A percentile compares a stretch with the other conserved stretches of the same genome.
phyloP scores from a whole-genome alignment of 805 yeast species.

The Saccharomycopsis sp. region DNA sequence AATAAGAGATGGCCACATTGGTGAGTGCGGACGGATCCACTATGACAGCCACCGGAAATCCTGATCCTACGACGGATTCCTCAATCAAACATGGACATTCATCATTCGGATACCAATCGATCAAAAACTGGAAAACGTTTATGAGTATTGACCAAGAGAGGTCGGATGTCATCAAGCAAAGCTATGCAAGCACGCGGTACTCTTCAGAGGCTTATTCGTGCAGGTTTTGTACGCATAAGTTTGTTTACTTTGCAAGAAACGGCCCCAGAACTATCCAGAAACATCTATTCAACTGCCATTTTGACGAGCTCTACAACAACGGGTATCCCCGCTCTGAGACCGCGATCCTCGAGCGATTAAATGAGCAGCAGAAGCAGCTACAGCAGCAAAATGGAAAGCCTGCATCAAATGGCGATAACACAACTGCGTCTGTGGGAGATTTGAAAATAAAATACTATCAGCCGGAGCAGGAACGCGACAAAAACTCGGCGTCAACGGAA shows the following conservation, averaged over 20 bases:
- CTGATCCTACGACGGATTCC: background rate
- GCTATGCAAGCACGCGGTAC: slow-evolving; percentile 1
- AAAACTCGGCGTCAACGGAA: background rate
- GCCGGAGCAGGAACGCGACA: background rate
- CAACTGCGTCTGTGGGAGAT: background rate
- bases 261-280: slow-evolving; percentile 20
- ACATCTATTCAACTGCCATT: slow-evolving; percentile 14
- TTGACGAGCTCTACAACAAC: background rate
- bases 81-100: background rate
- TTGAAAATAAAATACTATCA: background rate
- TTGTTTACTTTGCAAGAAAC: slow-evolving; percentile 17
- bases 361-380: background rate
- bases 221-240: slow-evolving; percentile 18
- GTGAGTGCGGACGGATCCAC: background rate
- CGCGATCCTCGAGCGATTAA: background rate
- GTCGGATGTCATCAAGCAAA: slow-evolving; percentile 4
- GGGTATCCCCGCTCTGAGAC: background rate
- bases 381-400: background rate
- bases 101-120: background rate
- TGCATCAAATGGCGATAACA: background rate
- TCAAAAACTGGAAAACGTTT: slow-evolving; percentile 19
- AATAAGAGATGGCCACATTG: background rate
- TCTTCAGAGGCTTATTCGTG: slow-evolving; percentile 18
- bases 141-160: slow-evolving; percentile 11
- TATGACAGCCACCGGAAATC: background rate